These are phyloP conservation scores for Pogostemon cablin DNA, from an alignment of 257 asterid species.

Conservation along the genomic window DNA sequence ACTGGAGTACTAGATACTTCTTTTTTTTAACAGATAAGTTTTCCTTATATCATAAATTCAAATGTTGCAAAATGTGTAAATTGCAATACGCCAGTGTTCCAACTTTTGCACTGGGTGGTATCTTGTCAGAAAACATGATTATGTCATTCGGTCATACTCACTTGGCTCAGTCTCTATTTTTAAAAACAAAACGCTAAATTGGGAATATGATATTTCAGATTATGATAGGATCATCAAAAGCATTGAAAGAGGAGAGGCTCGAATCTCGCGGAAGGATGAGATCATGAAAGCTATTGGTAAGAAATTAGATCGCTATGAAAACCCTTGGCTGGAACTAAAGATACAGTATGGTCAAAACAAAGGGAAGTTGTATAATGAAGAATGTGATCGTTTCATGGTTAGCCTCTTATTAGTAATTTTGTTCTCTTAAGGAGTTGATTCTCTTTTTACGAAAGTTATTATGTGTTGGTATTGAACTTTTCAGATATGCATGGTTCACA, in stretches of 20 bases:
- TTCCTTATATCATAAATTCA: not conserved
- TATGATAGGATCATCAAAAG: conserved; percentile 91
- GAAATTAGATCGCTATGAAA: conserved; percentile 93
- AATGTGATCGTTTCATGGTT: conserved; percentile 99
- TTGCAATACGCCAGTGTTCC: not conserved
- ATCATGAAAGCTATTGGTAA: conserved; percentile 97
- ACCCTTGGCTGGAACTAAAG: conserved; percentile 96
- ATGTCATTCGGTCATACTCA: not conserved
- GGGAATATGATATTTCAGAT: conserved; percentile 56
- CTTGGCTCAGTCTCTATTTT: not conserved
- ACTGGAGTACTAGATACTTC: not conserved
- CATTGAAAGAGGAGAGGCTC: conserved; percentile 97
- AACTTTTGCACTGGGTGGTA: not conserved
- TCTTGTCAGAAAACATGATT: conserved; percentile 5
- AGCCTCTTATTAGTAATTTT: conserved; percentile 25
- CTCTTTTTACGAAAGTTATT: conserved; percentile 14
- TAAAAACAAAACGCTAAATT: conserved; percentile 22
- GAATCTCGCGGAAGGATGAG: conserved; percentile 95
- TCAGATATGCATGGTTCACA: conserved; percentile 98
- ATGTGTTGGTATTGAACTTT: not conserved
- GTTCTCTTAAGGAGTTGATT: not conserved
- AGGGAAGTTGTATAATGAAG: conserved; percentile 97
- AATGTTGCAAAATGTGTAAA: not conserved
- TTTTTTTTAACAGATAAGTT: not conserved
- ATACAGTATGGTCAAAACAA: conserved; percentile 99